phyloP scores from a whole-genome alignment of 192 early-diverging fungal genomes.

The Entomortierella chlamydospora region DNA sequence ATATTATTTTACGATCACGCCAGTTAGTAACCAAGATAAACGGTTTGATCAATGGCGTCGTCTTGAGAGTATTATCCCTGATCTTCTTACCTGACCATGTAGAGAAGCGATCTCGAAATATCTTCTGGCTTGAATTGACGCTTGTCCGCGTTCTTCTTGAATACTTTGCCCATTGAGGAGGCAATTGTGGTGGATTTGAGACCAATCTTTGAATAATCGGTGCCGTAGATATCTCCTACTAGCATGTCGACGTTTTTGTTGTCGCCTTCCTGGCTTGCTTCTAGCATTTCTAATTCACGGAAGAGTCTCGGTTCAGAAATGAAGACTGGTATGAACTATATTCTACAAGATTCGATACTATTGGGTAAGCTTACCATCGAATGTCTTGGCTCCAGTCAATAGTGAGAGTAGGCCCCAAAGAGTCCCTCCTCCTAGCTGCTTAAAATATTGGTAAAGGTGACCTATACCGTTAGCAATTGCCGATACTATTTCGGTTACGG shows the following conservation, averaged over 20 bases:
- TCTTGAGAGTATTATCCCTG: neutral
- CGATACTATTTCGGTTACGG: neutral
- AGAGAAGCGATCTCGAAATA: conserved; percentile 90
- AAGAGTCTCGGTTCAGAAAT: neutral
- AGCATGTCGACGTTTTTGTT: conserved; percentile 90
- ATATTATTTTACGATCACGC: neutral
- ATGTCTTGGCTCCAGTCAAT: conserved; percentile 88
- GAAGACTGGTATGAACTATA: neutral
- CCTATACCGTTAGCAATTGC: neutral
- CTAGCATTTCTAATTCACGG: conserved; percentile 73
- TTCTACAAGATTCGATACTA: neutral
- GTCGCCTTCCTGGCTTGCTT: conserved; percentile 89
- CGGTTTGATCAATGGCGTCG: neutral
- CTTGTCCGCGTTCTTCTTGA: conserved; percentile 78
- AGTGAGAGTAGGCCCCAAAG: conserved; percentile 93
- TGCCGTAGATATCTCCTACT: conserved; percentile 96
- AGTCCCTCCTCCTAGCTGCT: conserved; percentile 91
- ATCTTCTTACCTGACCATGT: conserved; percentile 83
- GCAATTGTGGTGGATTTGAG: conserved; percentile 95
- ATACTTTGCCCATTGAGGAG: conserved; percentile 96
- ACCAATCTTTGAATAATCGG: conserved; percentile 91
- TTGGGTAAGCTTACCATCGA: conserved; percentile 69
- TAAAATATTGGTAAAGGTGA: neutral
- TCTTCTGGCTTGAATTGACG: conserved; percentile 81
- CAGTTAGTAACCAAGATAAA: conserved; percentile 4